Percentiles rank a stretch among this genome's conserved stretches.
Conservation (phyloP, 2,329 filamentous ascomycete genomes). For the Colletotrichum tabaci region DNA sequence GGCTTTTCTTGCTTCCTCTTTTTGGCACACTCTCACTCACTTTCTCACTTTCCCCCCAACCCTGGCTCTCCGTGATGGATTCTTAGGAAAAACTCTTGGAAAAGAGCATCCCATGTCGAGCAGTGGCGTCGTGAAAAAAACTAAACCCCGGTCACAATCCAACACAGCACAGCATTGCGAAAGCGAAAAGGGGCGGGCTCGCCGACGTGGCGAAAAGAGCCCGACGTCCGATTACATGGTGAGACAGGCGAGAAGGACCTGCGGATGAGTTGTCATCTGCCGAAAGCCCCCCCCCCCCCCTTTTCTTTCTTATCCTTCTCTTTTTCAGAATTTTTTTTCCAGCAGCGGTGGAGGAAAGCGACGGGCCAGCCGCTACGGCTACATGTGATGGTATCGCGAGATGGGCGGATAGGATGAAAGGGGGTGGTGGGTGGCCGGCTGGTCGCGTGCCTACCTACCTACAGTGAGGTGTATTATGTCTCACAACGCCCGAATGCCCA, state of each 20-base stretch:
- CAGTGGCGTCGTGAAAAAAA: constrained; percentile 18
- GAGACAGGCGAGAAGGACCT: neutral
- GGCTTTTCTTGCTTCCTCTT: neutral
- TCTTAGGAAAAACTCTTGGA: neutral
- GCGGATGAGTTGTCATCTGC: constrained; percentile 13
- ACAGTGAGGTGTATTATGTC: constrained; percentile 16
- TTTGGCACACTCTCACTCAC: neutral
- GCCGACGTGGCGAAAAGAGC: neutral
- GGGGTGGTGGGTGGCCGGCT: neutral
- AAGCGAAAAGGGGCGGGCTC: neutral
- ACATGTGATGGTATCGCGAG: constrained; percentile 35
- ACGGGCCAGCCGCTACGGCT: constrained; percentile 14
- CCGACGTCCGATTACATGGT: neutral
- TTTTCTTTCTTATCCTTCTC: neutral
- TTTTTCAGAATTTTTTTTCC: neutral
- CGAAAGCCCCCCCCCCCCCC: neutral
- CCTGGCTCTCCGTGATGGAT: constrained; percentile 5
- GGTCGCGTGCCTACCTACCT: constrained; percentile 33
- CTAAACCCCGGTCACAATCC: neutral
- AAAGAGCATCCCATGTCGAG: constrained; percentile 14
- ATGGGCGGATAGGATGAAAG: constrained; percentile 10
- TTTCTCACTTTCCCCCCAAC: neutral
- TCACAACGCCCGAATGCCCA: constrained; percentile 19
- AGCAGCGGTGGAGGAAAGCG: neutral
- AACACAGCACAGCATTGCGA: constrained; percentile 1